Conservation (phyloP, 2,329 filamentous ascomycete genomes). For the Pseudovirgaria hyperparasitica region DNA sequence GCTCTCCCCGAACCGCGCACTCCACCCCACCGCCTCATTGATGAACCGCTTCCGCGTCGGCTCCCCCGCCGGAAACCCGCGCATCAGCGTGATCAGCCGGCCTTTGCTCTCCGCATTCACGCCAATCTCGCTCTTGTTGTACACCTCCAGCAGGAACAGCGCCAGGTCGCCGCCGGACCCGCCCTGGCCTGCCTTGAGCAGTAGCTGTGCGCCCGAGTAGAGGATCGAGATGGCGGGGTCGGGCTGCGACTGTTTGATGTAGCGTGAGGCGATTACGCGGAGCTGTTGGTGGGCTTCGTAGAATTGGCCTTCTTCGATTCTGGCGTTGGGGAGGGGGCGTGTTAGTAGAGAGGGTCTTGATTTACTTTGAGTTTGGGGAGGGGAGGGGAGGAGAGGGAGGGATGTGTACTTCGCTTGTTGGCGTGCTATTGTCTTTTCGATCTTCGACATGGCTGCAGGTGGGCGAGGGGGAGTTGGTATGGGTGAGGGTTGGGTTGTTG, state of each 20-base stretch:
- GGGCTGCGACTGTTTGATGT: constrained; percentile 82
- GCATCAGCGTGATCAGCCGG: constrained; percentile 62
- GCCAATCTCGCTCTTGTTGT: constrained; percentile 71
- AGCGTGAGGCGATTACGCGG: constrained; percentile 84
- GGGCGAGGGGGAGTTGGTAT: no score
- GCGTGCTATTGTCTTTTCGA: constrained; percentile 58
- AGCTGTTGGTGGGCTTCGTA: constrained; percentile 99
- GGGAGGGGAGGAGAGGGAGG: not conserved
- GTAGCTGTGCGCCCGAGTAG: constrained; percentile 66
- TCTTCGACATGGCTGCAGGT: constrained; percentile 32
- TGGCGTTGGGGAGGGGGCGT: constrained; percentile 21
- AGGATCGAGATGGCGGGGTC: constrained; percentile 76
- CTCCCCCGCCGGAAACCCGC: constrained; percentile 70
- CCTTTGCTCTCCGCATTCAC: constrained; percentile 63
- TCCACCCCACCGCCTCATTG: constrained; percentile 80
- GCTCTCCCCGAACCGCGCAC: constrained; percentile 69
- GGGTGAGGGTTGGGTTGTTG: no score
- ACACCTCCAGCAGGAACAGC: constrained; percentile 79
- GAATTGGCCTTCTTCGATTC: constrained; percentile 81
- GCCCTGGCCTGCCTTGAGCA: constrained; percentile 85
- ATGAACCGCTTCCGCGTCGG: constrained; percentile 90
- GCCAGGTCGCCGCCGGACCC: constrained; percentile 86
- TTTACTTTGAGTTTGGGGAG: constrained; percentile 2
- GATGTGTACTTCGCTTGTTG: constrained; percentile 59
- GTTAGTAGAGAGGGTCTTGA: constrained; percentile 4